phyloP scores from a whole-genome alignment of 2,329 filamentous ascomycete genomes.

The Orbilia oligospora region DNA sequence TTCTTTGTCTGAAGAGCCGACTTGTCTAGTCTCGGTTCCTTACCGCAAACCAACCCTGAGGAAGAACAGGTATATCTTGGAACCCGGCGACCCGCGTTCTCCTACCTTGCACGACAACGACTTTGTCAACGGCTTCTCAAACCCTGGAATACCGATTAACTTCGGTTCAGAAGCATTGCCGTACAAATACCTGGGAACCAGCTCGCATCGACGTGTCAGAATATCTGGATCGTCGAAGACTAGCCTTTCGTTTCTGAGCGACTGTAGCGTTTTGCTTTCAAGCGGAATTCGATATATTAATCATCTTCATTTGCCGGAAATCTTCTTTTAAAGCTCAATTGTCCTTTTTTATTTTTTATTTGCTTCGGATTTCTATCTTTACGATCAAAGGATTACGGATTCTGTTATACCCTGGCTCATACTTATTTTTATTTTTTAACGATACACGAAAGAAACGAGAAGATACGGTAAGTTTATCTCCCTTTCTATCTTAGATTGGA shows the following conservation, averaged over 20 bases:
- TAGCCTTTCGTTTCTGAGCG: conserved; percentile 57
- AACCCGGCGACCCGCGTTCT: conserved; percentile 51
- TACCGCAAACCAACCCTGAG: conserved; percentile 31
- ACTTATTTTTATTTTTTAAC: conserved; percentile 37
- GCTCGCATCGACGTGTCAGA: conserved; percentile 53
- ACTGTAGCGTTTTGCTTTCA: conserved; percentile 41
- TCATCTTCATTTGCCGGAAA: conserved; percentile 25
- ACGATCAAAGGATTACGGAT: conserved; percentile 60
- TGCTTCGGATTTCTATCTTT: conserved; percentile 29
- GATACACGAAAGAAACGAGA: conserved; percentile 61
- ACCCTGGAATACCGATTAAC: conserved; percentile 36
- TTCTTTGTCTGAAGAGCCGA: conserved; percentile 49
- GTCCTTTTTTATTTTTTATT: conserved; percentile 15
- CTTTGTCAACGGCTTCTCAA: conserved; percentile 43
- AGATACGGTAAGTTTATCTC: conserved; percentile 55
- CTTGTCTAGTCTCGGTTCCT: conserved; percentile 37
- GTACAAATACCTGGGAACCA: conserved; percentile 41
- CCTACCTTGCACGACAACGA: conserved; percentile 47
- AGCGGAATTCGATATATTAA: conserved; percentile 43
- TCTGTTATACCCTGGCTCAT: conserved; percentile 60
- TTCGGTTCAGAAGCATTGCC: conserved; percentile 44
- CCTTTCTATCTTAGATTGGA: conserved; percentile 54
- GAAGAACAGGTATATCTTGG: conserved; percentile 34
- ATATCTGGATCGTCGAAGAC: conserved; percentile 46
- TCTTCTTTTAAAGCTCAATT: conserved; percentile 38